These are phyloP conservation scores for Penicillium egyptiacum DNA, from an alignment of 495 filamentous ascomycete species.

Conservation along the genomic window DNA sequence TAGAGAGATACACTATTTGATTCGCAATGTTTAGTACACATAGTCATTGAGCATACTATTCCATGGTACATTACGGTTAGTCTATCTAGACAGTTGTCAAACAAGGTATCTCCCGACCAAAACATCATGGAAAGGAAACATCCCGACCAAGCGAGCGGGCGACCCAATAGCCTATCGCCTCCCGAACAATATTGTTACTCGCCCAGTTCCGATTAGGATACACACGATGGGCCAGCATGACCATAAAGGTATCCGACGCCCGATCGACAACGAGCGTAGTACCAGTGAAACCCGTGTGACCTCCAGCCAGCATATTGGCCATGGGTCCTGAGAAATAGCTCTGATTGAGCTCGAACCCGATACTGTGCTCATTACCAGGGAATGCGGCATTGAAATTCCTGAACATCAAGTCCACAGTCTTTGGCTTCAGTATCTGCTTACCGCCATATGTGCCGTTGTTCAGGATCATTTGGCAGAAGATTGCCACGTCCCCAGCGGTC, in stretches of 20 bases:
- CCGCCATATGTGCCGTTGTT: slow-evolving; percentile 33
- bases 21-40: not conserved
- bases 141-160: slow-evolving; percentile 24
- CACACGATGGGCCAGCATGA: slow-evolving; percentile 27
- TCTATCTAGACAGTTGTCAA: not conserved
- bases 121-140: slow-evolving; percentile 18
- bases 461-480: slow-evolving; percentile 33
- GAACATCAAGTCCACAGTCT: slow-evolving; percentile 28
- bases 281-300: slow-evolving; percentile 31
- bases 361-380: slow-evolving; percentile 24
- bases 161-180: slow-evolving; percentile 29
- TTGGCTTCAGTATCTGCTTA: slow-evolving; percentile 18
- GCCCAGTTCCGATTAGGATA: slow-evolving; percentile 29
- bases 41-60: not conserved
- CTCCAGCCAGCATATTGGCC: slow-evolving; percentile 24
- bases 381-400: slow-evolving; percentile 30
- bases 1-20: slow-evolving; percentile 7
- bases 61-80: too few species aligned
- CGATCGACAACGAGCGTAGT: slow-evolving; percentile 27
- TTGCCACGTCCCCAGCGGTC: slow-evolving; percentile 23
- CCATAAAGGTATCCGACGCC: slow-evolving; percentile 23
- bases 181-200: slow-evolving; percentile 28
- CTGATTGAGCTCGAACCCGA: slow-evolving; percentile 33
- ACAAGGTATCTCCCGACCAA: not conserved
- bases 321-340: slow-evolving; percentile 29